Evolutionary conservation across 805 yeast genomes (phyloP).

Genomic region (Candida morakotiae): DNA sequence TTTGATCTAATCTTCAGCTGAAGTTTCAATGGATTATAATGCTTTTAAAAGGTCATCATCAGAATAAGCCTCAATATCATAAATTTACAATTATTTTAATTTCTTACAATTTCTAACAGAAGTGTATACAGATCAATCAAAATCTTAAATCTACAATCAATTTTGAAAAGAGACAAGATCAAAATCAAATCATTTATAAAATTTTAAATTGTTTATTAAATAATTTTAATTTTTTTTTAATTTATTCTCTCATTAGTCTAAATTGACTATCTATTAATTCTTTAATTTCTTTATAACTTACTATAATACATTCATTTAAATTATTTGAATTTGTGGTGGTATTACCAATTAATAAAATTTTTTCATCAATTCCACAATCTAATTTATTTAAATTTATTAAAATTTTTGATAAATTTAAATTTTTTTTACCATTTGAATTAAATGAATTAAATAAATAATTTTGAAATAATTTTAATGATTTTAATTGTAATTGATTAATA

Average conservation of each 20-base stretch:
- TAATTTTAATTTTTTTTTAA: too few species aligned
- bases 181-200: too few species aligned
- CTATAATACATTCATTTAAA: constrained; percentile 82
- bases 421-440: constrained; percentile 65
- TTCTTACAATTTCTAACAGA: too few species aligned
- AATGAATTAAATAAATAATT: constrained; percentile 84
- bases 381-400: constrained; percentile 76
- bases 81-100: too few species aligned
- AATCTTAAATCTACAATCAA: too few species aligned
- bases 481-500: constrained; percentile 39
- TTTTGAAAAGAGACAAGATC: too few species aligned
- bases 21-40: too few species aligned
- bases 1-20: too few species aligned
- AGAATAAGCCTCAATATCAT: too few species aligned
- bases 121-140: too few species aligned
- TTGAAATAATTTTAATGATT: constrained; percentile 59
- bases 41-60: too few species aligned
- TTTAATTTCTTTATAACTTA: constrained; percentile 79
- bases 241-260: constrained; percentile 35
- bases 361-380: constrained; percentile 89
- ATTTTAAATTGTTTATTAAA: background rate
- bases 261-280: constrained; percentile 68
- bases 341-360: constrained; percentile 55
- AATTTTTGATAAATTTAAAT: constrained; percentile 78
- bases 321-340: constrained; percentile 44